phyloP scores from a whole-genome alignment of 2,329 filamentous ascomycete genomes.

The Escovopsis weberi region DNA sequence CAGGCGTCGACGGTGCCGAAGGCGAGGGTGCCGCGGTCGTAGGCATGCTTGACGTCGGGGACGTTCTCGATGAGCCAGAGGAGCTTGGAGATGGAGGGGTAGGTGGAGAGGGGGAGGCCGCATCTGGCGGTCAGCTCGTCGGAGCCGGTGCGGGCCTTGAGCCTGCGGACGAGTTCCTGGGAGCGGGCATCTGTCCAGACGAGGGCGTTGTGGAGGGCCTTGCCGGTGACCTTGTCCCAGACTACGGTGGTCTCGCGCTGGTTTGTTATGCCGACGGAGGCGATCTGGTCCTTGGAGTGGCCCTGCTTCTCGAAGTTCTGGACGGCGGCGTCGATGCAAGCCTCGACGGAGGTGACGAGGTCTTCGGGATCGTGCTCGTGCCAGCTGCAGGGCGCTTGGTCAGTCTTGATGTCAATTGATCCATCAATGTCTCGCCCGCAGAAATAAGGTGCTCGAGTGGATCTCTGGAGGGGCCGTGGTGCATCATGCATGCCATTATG shows the following conservation, averaged over 20 bases:
- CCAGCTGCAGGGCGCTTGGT: constrained; percentile 39
- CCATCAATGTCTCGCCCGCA: too few species aligned
- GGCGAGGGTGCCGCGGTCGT: constrained; percentile 55
- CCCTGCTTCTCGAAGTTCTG: constrained; percentile 53
- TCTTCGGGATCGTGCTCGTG: constrained; percentile 73
- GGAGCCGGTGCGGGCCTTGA: constrained; percentile 52
- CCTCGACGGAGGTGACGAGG: constrained; percentile 55
- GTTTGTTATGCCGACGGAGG: constrained; percentile 66
- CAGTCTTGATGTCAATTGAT: neutral
- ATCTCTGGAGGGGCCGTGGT: too few species aligned
- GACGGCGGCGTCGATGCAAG: constrained; percentile 62
- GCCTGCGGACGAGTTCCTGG: constrained; percentile 53
- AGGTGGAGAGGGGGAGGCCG: constrained; percentile 68
- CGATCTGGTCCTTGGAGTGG: constrained; percentile 53
- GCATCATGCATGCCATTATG: too few species aligned
- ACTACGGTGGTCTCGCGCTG: constrained; percentile 72
- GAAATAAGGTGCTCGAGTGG: too few species aligned
- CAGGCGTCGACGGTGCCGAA: constrained; percentile 75
- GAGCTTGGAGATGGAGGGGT: constrained; percentile 65
- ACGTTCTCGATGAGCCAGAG: constrained; percentile 62
- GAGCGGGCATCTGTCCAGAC: constrained; percentile 79
- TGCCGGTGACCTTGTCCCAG: constrained; percentile 64
- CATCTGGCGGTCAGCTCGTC: constrained; percentile 53
- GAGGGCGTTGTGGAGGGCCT: constrained; percentile 67
- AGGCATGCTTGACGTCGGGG: constrained; percentile 50